These are phyloP conservation scores for Umbelopsis sp. DNA, from an alignment of 192 early-diverging fungal genomes.

Conservation along the genomic window DNA sequence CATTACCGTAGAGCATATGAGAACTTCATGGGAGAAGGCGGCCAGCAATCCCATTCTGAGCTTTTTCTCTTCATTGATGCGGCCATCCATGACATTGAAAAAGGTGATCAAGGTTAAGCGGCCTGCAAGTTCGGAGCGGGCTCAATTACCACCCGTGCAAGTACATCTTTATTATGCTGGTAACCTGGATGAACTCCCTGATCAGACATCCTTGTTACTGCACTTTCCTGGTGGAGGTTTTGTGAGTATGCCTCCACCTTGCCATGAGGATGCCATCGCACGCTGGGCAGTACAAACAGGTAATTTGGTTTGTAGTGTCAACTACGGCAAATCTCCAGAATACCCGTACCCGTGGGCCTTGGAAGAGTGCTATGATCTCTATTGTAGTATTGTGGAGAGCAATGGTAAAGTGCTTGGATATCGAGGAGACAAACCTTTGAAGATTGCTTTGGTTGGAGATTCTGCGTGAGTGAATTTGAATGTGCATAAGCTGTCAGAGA, in stretches of 20 bases:
- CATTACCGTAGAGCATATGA: constrained; percentile 84
- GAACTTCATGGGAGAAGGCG: constrained; percentile 89
- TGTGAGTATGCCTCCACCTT: constrained; percentile 84
- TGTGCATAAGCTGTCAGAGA: no score
- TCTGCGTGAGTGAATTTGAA: constrained; percentile 74
- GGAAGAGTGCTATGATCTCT: constrained; percentile 92
- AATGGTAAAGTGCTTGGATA: constrained; percentile 82
- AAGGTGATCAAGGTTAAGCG: constrained; percentile 36
- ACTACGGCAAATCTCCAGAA: constrained; percentile 96
- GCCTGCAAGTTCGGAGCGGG: constrained; percentile 30
- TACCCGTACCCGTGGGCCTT: constrained; percentile 91
- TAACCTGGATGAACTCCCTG: constrained; percentile 30
- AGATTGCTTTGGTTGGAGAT: constrained; percentile 83
- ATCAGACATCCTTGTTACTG: constrained; percentile 52
- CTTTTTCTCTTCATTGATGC: constrained; percentile 44
- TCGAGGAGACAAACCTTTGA: constrained; percentile 61
- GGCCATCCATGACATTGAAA: constrained; percentile 44
- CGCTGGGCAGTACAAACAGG: constrained; percentile 76
- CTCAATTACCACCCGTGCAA: constrained; percentile 35
- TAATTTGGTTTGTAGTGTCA: constrained; percentile 77
- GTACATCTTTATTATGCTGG: constrained; percentile 65
- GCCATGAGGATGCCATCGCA: constrained; percentile 86
- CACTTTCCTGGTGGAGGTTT: constrained; percentile 89
- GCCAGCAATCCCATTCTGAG: constrained; percentile 67
- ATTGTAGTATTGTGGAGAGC: constrained; percentile 70